Conservation (phyloP, 2,329 filamentous ascomycete genomes). For the Rutstroemia sp. region DNA sequence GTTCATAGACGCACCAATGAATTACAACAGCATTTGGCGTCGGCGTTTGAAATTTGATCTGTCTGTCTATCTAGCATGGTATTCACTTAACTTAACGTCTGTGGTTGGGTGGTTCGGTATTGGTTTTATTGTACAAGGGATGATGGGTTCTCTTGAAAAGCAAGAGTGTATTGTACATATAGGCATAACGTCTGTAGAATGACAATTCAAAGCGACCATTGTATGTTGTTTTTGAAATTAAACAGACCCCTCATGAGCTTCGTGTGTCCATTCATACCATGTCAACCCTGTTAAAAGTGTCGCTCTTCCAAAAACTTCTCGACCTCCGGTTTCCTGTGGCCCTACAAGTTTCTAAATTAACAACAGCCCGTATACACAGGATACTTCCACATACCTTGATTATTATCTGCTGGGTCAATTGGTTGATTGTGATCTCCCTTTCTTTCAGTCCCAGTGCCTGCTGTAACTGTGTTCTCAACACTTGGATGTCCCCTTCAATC, state of each 20-base stretch:
- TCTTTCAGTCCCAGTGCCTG: slow-evolving; percentile 47
- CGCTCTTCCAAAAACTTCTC: slow-evolving; percentile 38
- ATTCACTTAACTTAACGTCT: slow-evolving; percentile 7
- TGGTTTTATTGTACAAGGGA: slow-evolving; percentile 21
- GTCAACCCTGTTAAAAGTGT: slow-evolving; percentile 23
- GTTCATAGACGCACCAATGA: slow-evolving; percentile 29
- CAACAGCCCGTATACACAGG: not conserved
- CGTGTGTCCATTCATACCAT: not conserved
- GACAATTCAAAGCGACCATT: slow-evolving; percentile 11
- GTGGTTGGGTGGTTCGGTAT: slow-evolving; percentile 15
- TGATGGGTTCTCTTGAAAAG: slow-evolving; percentile 15
- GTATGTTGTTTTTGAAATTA: slow-evolving; percentile 13
- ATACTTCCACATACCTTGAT: slow-evolving; percentile 53
- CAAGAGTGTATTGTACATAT: slow-evolving; percentile 23
- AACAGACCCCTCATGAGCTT: not conserved
- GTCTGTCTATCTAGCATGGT: slow-evolving; percentile 19
- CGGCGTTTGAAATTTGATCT: slow-evolving; percentile 22
- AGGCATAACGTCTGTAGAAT: slow-evolving; percentile 14
- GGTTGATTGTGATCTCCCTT: slow-evolving; percentile 40
- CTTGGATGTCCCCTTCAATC: slow-evolving; percentile 63
- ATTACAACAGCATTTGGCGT: slow-evolving; percentile 23
- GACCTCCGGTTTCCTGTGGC: slow-evolving; percentile 42
- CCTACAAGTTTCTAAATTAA: slow-evolving; percentile 28
- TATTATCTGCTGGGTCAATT: slow-evolving; percentile 63
- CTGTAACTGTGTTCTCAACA: slow-evolving; percentile 57